Conservation (phyloP, 2,329 filamentous ascomycete species). For the Hymenoscyphus fraxineus region DNA sequence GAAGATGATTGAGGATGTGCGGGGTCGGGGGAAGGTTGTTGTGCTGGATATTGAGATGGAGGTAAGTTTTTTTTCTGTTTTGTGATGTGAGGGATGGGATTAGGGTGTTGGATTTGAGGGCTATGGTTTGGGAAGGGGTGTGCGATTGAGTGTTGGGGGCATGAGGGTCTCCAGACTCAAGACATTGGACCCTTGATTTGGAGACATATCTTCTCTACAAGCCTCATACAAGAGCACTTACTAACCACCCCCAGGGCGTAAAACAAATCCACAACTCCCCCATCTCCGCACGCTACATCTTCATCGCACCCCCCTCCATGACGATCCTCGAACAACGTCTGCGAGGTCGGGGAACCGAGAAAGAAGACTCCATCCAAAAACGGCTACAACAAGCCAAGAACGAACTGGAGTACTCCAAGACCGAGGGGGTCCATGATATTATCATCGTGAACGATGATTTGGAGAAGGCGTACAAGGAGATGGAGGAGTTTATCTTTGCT, state of each 20-base stretch:
- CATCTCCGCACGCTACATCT: slow-evolving; percentile 75
- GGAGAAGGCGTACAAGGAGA: slow-evolving; percentile 51
- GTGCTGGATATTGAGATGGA: slow-evolving; percentile 98
- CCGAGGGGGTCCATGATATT: slow-evolving; percentile 62
- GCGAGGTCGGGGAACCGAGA: slow-evolving; percentile 73
- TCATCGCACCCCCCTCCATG: slow-evolving; percentile 75
- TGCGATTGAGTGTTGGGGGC: not conserved
- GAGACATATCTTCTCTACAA: not conserved
- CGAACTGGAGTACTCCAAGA: slow-evolving; percentile 70
- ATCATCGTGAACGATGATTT: slow-evolving; percentile 64
- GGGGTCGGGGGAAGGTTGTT: slow-evolving; percentile 67
- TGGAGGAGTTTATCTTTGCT: slow-evolving; percentile 48
- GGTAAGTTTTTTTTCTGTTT: slow-evolving; percentile 41
- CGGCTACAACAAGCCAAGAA: slow-evolving; percentile 67
- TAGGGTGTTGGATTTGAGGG: not conserved
- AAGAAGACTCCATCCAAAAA: slow-evolving; percentile 66
- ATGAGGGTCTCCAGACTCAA: not conserved
- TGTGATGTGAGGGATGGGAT: not conserved
- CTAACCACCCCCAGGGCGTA: slow-evolving; percentile 57
- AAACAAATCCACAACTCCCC: slow-evolving; percentile 83
- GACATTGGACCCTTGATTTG: not conserved
- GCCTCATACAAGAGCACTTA: not conserved
- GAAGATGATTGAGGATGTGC: slow-evolving; percentile 72
- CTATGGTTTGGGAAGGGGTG: not conserved
- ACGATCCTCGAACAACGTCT: slow-evolving; percentile 71